phyloP scores from a whole-genome alignment of 2,329 filamentous ascomycete species.

The Alternaria hordeiaustralica region DNA sequence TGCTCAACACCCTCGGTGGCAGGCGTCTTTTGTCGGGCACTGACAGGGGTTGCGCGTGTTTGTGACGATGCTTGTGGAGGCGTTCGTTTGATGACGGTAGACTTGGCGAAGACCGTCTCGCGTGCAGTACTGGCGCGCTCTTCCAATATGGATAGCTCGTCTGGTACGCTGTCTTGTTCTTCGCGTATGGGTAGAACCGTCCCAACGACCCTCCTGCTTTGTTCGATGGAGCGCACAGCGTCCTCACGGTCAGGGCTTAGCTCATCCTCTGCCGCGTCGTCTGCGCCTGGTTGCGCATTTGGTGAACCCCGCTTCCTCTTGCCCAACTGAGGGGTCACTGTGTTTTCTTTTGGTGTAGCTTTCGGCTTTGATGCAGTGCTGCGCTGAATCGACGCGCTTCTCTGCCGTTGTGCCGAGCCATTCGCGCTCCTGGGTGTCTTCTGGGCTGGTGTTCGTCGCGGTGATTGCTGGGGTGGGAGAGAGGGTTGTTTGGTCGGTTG shows the following conservation, averaged over 20 bases:
- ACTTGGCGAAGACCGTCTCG: constrained; percentile 13
- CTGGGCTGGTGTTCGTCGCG: constrained; percentile 34
- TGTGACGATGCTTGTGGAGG: constrained; percentile 16
- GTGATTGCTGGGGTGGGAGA: constrained; percentile 31
- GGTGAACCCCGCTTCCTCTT: constrained; percentile 44
- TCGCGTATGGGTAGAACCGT: constrained; percentile 34
- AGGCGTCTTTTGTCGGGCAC: constrained; percentile 14
- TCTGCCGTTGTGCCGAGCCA: constrained; percentile 34
- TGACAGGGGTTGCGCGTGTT: constrained; percentile 5
- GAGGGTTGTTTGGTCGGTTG: constrained; percentile 33
- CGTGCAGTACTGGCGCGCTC: constrained; percentile 23
- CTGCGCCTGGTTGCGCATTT: constrained; percentile 18
- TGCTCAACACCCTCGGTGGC: constrained; percentile 3
- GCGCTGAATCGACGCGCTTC: constrained; percentile 39
- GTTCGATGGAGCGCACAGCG: constrained; percentile 33
- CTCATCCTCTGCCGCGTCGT: constrained; percentile 39
- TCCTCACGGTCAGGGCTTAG: constrained; percentile 41
- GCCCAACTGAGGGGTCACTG: constrained; percentile 39
- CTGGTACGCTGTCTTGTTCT: constrained; percentile 32
- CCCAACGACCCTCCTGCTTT: constrained; percentile 32
- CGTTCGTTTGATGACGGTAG: constrained; percentile 17
- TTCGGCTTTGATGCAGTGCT: constrained; percentile 26
- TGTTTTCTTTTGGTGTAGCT: constrained; percentile 22
- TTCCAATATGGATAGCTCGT: constrained; percentile 37
- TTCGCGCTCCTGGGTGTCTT: constrained; percentile 24